Evolutionary conservation across 345 rosid genomes (phyloP), one percentile per base, ranked within the genome.

Genomic region (Ricinus communis): DNA sequence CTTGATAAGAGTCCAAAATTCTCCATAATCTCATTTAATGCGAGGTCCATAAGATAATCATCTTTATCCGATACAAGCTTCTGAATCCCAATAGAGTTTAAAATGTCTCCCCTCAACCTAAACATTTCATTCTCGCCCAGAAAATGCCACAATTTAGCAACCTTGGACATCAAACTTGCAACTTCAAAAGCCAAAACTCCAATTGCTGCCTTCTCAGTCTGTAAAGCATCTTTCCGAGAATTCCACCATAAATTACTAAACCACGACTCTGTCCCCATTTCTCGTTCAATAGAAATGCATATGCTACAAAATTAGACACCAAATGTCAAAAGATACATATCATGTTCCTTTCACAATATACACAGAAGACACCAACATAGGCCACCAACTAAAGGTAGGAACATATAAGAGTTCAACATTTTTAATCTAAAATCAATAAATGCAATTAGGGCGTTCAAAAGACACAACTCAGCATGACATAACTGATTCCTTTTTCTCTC

Each of bases 111-210:
- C 57, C 77, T 84, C 73, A 83, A 74, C 74, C 81, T 77, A 11
- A 5, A 2, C 2, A 83, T 70, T 81, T 86, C 88, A 53, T 67
- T 64, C 2, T 87, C 88, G 54, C 76, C 76, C 76, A 83, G 79
- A 53, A 53, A 80, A 63, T 78, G 82, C 91, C 95, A 89, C 50
- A 89, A 72, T 71, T 68, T 79, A 51, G 79, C 80, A 25, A 87
- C 74, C 74, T 81, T 81, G 22, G 81, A 84, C 91, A 87, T 84
- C 79, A 87, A 79, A 59, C 83, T 63, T 18, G 83, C 82, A 55
- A 87, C 86, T 75, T 87, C 91, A 73, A 75, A 87, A 33, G 95
- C 86, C 76, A 89, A 73, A 49, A 87, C 81, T 54, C 90, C 95
- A 45, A 86, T 74, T 10, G 38, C 76, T 51, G 72, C 85, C 79